Percentiles rank a stretch among this genome's conserved stretches.
Evolutionary conservation across 2,329 filamentous ascomycete genomes (phyloP).

Genomic region (Dendrostoma leiphaemia): DNA sequence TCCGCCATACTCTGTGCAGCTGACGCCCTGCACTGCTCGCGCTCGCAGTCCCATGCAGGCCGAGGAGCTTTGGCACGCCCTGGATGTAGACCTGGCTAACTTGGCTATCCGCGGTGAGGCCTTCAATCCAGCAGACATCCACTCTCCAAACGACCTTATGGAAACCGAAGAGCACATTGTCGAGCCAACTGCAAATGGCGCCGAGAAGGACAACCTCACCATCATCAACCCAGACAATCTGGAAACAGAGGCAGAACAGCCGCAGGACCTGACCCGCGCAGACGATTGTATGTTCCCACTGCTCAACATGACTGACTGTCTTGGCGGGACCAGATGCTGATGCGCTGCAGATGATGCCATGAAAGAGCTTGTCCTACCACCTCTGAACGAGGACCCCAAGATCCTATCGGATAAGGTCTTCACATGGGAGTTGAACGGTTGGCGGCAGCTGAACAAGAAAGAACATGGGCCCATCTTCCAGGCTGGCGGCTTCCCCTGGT

Average conservation of each 20-base stretch:
- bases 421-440: conserved; percentile 87
- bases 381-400: conserved; percentile 72
- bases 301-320: background rate
- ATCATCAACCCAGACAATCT: conserved; percentile 54
- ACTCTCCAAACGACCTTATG: conserved; percentile 57
- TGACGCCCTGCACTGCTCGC: conserved; percentile 5
- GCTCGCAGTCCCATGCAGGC: background rate
- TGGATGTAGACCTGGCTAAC: conserved; percentile 22
- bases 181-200: conserved; percentile 38
- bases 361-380: conserved; percentile 73
- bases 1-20: conserved; percentile 1
- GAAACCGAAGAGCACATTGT: conserved; percentile 55
- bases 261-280: conserved; percentile 47
- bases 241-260: conserved; percentile 46
- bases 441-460: conserved; percentile 73
- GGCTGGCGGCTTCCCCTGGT: conserved; percentile 87
- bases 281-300: conserved; percentile 47
- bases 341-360: conserved; percentile 70
- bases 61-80: conserved; percentile 8
- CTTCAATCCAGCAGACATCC: conserved; percentile 48
- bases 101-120: conserved; percentile 36
- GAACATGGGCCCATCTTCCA: conserved; percentile 87
- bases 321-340: conserved; percentile 23
- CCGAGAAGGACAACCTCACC: conserved; percentile 51
- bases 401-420: conserved; percentile 71